Base-by-base conservation (phyloP, 1,284 basidiomycete species). In the Ceratobasidium sp. region DNA sequence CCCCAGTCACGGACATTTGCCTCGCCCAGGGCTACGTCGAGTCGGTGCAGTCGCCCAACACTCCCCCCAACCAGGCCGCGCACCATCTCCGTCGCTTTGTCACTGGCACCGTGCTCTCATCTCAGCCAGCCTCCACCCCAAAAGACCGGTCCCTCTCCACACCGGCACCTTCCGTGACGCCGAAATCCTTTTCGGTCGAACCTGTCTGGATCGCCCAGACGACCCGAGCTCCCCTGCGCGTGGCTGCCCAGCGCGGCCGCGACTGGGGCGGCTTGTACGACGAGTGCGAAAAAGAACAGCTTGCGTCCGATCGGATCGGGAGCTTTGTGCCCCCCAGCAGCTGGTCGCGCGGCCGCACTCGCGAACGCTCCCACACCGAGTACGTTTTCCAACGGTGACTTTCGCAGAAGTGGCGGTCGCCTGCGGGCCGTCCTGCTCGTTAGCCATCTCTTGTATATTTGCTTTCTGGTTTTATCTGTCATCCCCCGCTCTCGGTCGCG, bases 361-460 rank as follows among this genome's bases (percentile, higher is more conserved):
- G 71, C 60, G 59, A 75, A 30, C 71, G 71, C 71, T 41, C 71
- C 59, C 41, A 75, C 44, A 75, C 71, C 59, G 71, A 75, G 18
- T 54, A 71, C 27, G 27, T 65, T n/a, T 65, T 73, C 57, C 55
- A 35, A 16, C 59, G 70, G 71, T 75, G 71, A 75, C 71, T 75
- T 64, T 75, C 71, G 70, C 59, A 75, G 71, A 75, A 75, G 71
- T 38, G 71, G 60, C 71, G 71, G 71, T 64, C 59, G 71, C 71
- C 71, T 75, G 60, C 10, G 59, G 70, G 46, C 71, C 71, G 71
- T 65, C 71, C 71, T 75, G 46, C 71, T 75, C 71, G 71, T 75
- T 52, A 75, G 71, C 71, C 71, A 75, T 75, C 71, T 64, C 48
- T 23, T 75, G 71, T 75, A 75, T 75, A 59, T 75, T 64, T 55